Conservation (phyloP, 2,329 filamentous ascomycete species). For the Trichoderma atrobrunneum region DNA sequence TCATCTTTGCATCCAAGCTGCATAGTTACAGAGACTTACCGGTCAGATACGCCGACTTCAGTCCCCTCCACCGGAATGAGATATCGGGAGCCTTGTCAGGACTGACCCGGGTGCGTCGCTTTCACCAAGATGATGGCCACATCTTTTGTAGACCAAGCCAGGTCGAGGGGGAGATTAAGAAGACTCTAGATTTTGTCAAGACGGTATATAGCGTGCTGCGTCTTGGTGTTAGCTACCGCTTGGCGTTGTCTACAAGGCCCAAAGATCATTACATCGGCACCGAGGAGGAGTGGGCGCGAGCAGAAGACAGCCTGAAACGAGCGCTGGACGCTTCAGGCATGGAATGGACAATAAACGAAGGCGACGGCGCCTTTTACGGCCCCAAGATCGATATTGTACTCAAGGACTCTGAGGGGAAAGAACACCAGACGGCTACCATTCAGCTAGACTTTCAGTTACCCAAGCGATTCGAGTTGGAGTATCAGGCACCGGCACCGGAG, state of each 20-base stretch:
- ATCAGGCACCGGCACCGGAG: constrained; percentile 66
- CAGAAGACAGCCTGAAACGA: constrained; percentile 39
- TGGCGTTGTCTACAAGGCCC: constrained; percentile 77
- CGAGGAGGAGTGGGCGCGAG: constrained; percentile 58
- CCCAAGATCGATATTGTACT: constrained; percentile 89
- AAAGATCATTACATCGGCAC: constrained; percentile 74
- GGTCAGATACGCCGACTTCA: constrained; percentile 83
- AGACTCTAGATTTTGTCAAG: constrained; percentile 71
- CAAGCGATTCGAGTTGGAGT: constrained; percentile 74
- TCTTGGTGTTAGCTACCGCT: constrained; percentile 65
- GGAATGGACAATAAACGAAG: constrained; percentile 71
- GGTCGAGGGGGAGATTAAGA: constrained; percentile 70
- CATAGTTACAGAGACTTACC: constrained; percentile 79
- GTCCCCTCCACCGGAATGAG: constrained; percentile 82
- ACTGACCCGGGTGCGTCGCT: constrained; percentile 77
- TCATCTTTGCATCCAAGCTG: constrained; percentile 72
- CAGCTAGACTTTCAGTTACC: constrained; percentile 89
- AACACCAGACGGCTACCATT: constrained; percentile 85
- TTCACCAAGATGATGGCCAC: constrained; percentile 88
- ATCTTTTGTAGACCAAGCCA: constrained; percentile 82
- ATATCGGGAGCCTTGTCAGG: constrained; percentile 77
- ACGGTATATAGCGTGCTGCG: constrained; percentile 68
- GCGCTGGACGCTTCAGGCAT: constrained; percentile 64
- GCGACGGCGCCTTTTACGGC: constrained; percentile 86
- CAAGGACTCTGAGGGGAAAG: constrained; percentile 75